Percentiles rank a stretch among this genome's conserved stretches.
These are phyloP conservation scores for Alternaria solani DNA, from an alignment of 2,329 filamentous ascomycete species.

Conservation along the genomic window DNA sequence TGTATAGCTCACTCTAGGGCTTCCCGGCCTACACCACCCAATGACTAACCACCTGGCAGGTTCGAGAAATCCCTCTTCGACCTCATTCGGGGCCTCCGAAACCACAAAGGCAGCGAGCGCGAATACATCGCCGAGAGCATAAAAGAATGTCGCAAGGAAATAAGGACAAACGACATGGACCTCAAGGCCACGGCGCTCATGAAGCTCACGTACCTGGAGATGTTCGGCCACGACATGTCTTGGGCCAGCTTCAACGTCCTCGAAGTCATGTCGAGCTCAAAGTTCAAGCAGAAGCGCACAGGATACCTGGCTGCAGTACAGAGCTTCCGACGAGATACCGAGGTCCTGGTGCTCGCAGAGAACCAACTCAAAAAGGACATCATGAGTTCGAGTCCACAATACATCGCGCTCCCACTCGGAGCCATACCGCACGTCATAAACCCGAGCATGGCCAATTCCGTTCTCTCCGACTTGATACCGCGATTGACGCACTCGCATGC, in stretches of 20 bases:
- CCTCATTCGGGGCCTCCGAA: slow-evolving; percentile 94
- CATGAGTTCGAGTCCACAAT: slow-evolving; percentile 73
- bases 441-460: slow-evolving; percentile 87
- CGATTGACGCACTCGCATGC: slow-evolving; percentile 86
- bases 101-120: slow-evolving; percentile 93
- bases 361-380: slow-evolving; percentile 97
- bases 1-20: slow-evolving; percentile 25
- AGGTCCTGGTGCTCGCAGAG: slow-evolving; percentile 96
- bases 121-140: slow-evolving; percentile 93
- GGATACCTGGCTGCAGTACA: slow-evolving; percentile 95
- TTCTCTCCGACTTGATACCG: slow-evolving; percentile 85
- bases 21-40: too few species aligned
- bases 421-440: slow-evolving; percentile 96
- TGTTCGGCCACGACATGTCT: slow-evolving; percentile 99
- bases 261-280: slow-evolving; percentile 97
- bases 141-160: slow-evolving; percentile 94
- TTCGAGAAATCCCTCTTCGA: slow-evolving; percentile 99
- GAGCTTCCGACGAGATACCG: slow-evolving; percentile 93
- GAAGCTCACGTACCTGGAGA: slow-evolving; percentile 97
- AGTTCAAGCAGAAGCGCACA: slow-evolving; percentile 93
- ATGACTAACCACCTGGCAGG: slow-evolving; percentile 62
- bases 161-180: slow-evolving; percentile 94
- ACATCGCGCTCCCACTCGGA: slow-evolving; percentile 84
- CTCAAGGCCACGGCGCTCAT: slow-evolving; percentile 94
- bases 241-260: slow-evolving; percentile 99